A percentile compares a stretch with the other conserved stretches of the same genome.
These are phyloP conservation scores for Boletus pseudo-olivaceus DNA, from an alignment of 768 basidiomycete species.

Conservation along the genomic window DNA sequence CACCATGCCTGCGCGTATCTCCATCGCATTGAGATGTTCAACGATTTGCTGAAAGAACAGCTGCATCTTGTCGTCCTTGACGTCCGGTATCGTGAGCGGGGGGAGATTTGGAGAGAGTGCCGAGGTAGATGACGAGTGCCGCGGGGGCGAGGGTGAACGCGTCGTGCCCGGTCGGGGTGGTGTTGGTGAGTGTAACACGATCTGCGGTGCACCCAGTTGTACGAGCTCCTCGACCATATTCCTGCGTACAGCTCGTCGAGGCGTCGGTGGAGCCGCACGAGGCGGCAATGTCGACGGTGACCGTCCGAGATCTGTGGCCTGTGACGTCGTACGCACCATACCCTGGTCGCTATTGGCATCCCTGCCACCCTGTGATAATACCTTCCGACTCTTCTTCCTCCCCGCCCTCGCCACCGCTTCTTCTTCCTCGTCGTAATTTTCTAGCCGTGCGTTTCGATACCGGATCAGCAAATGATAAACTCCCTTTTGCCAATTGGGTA, in stretches of 20 bases:
- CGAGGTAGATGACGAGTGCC: constrained; percentile 24
- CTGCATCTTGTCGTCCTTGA: constrained; percentile 74
- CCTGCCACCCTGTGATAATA: constrained; percentile 23
- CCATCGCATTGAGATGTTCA: constrained; percentile 72
- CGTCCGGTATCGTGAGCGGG: constrained; percentile 58
- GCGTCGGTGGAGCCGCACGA: constrained; percentile 59
- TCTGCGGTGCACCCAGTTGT: constrained; percentile 19
- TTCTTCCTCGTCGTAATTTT: constrained; percentile 73
- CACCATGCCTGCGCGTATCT: constrained; percentile 43
- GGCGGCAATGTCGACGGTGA: constrained; percentile 45
- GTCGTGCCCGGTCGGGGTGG: constrained; percentile 20
- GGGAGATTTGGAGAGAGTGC: constrained; percentile 40
- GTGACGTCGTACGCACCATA: constrained; percentile 25
- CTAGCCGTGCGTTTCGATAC: constrained; percentile 73
- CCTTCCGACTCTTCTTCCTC: constrained; percentile 36
- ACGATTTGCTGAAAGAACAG: constrained; percentile 84
- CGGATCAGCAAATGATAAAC: constrained; percentile 88
- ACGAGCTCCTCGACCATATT: constrained; percentile 18
- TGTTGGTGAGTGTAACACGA: constrained; percentile 26
- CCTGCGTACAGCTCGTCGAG: constrained; percentile 47
- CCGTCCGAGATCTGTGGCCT: constrained; percentile 22
- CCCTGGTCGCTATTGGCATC: constrained; percentile 20
- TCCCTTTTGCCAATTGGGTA: constrained; percentile 92
- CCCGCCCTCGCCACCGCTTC: constrained; percentile 35
- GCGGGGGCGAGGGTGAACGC: constrained; percentile 23